These are phyloP conservation scores for Antitrichia curtipendula DNA, from an alignment of 225 moss, liverwort and hornwort species.

Conservation along the genomic window DNA sequence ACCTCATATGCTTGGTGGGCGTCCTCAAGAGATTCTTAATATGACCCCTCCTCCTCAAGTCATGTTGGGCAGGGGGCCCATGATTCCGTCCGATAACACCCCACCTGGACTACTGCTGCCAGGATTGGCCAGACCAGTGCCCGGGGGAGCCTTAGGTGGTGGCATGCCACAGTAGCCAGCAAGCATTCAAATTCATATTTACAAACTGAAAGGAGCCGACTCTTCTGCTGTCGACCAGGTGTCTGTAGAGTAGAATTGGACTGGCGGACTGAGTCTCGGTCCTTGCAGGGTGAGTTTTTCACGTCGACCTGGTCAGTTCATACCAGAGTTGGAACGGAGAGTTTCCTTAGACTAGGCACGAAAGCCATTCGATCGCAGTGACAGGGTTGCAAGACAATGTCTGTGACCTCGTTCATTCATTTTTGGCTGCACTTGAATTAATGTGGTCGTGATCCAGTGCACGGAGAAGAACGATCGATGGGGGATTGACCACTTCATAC, in stretches of 20 bases:
- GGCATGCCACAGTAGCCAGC: slow-evolving; percentile 19
- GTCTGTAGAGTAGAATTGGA: not conserved
- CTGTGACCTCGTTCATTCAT: slow-evolving; percentile 6
- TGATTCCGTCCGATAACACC: not conserved
- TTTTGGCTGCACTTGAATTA: not conserved
- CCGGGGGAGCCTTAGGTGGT: slow-evolving; percentile 22
- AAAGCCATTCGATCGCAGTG: not conserved
- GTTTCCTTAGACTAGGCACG: not conserved
- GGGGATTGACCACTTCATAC: not conserved
- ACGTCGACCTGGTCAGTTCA: not conserved
- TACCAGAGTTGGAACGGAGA: slow-evolving; percentile 1
- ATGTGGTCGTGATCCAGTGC: not conserved
- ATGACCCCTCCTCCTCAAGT: slow-evolving; percentile 17
- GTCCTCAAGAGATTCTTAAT: slow-evolving; percentile 2
- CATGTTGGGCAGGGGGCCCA: slow-evolving; percentile 15
- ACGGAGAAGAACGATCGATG: not conserved
- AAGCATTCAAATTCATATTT: slow-evolving; percentile 12
- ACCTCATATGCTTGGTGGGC: slow-evolving; percentile 26
- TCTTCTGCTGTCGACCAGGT: not conserved
- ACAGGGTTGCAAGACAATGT: slow-evolving; percentile 29
- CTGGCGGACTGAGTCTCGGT: not conserved
- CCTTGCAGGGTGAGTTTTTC: not conserved
- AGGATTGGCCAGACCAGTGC: slow-evolving; percentile 16
- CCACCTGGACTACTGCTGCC: slow-evolving; percentile 17
- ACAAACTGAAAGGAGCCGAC: not conserved